A percentile compares a stretch with the other conserved stretches of the same genome.
Conservation (phyloP, 202 grass and related monocot species). For the Brachypodium distachyon region DNA sequence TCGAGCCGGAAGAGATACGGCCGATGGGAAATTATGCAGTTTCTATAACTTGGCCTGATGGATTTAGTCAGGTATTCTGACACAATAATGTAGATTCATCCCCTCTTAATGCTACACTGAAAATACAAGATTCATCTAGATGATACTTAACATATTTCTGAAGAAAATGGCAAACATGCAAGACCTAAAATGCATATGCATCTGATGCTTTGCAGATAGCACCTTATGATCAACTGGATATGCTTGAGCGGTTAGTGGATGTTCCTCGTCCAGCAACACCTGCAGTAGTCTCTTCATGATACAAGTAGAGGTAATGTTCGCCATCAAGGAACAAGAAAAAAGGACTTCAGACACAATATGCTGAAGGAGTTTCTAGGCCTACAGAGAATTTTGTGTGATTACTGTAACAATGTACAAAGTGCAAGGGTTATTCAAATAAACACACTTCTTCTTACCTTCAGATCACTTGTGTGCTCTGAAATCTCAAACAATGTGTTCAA, state of each 20-base stretch:
- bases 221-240: slow-evolving; percentile 98
- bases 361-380: slow-evolving; percentile 6
- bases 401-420: slow-evolving; percentile 10
- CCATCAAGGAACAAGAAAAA: background rate
- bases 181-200: slow-evolving; percentile 5
- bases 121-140: background rate
- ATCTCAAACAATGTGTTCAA: background rate
- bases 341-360: background rate
- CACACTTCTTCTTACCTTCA: background rate
- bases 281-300: slow-evolving; percentile 34
- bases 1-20: slow-evolving; percentile 89
- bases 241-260: slow-evolving; percentile 75
- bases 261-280: slow-evolving; percentile 29
- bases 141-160: background rate
- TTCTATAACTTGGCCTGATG: slow-evolving; percentile 98
- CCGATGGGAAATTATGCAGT: slow-evolving; percentile 97
- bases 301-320: slow-evolving; percentile 13
- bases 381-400: slow-evolving; percentile 2
- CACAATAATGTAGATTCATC: background rate
- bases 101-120: background rate
- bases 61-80: slow-evolving; percentile 79
- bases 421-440: slow-evolving; percentile 7
- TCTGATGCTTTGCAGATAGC: slow-evolving; percentile 72
- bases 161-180: background rate
- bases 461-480: background rate